Evolutionary conservation across 2,329 filamentous ascomycete species (phyloP).

Genomic region (Mollisiaceae sp.): DNA sequence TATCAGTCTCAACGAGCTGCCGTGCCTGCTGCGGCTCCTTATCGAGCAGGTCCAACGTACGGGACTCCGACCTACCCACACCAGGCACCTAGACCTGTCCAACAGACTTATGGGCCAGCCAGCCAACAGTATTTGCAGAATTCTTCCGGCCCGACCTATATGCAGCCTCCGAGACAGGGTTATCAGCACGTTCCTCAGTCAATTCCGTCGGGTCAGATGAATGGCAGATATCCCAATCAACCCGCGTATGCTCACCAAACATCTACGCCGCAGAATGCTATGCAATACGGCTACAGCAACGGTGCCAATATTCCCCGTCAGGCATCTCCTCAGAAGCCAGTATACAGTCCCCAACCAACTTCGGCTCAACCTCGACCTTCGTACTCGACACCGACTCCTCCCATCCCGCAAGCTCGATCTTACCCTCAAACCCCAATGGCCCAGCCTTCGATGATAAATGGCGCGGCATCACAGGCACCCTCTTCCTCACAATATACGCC

Average conservation of each 20-base stretch:
- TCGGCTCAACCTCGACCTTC: slow-evolving; percentile 29
- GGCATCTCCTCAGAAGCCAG: slow-evolving; percentile 39
- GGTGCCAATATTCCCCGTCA: slow-evolving; percentile 35
- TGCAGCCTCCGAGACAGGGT: slow-evolving; percentile 33
- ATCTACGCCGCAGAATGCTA: slow-evolving; percentile 36
- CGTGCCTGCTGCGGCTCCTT: slow-evolving; percentile 35
- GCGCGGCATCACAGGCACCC: slow-evolving; percentile 29
- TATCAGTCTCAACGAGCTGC: slow-evolving; percentile 37
- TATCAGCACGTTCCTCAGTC: slow-evolving; percentile 37
- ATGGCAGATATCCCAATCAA: slow-evolving; percentile 37
- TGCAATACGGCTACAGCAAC: slow-evolving; percentile 38
- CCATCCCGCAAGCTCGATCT: slow-evolving; percentile 31
- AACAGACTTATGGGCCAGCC: slow-evolving; percentile 36
- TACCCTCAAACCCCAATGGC: slow-evolving; percentile 32
- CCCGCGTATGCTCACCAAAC: slow-evolving; percentile 36
- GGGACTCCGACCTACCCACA: slow-evolving; percentile 40
- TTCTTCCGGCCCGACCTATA: slow-evolving; percentile 31
- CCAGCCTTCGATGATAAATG: slow-evolving; percentile 35
- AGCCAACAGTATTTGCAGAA: slow-evolving; percentile 36
- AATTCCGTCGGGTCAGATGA: slow-evolving; percentile 31
- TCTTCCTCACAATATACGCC: slow-evolving; percentile 24
- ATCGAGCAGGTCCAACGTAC: slow-evolving; percentile 36
- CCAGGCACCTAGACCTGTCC: slow-evolving; percentile 37
- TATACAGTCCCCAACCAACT: slow-evolving; percentile 37
- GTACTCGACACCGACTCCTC: slow-evolving; percentile 36